Evolutionary conservation across 768 basidiomycete species (phyloP).

Genomic region (Gyrodon lividus): DNA sequence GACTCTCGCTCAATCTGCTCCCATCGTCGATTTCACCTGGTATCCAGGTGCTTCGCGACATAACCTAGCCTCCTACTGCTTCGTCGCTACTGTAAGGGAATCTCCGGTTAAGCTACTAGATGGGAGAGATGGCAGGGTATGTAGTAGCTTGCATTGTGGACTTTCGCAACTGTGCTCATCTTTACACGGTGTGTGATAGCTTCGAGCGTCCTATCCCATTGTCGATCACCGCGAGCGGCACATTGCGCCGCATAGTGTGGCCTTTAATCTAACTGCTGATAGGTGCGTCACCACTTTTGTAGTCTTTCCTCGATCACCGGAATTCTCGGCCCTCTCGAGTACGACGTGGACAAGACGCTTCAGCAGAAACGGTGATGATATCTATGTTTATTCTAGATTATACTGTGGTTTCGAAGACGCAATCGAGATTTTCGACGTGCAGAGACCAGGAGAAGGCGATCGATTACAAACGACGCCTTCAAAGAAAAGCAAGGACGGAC

Average conservation of each 20-base stretch:
- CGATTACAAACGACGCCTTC: conserved; percentile 70
- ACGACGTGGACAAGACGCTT: not conserved
- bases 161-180: not conserved
- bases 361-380: not conserved
- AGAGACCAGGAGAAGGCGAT: conserved; percentile 68
- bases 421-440: conserved; percentile 82
- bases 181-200: conserved; percentile 40
- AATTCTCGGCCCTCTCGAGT: not conserved
- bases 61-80: conserved; percentile 72
- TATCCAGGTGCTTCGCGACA: conserved; percentile 69
- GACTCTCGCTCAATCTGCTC: conserved; percentile 54
- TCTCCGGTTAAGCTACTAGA: conserved; percentile 85
- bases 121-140: conserved; percentile 70
- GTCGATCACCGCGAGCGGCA: conserved; percentile 93
- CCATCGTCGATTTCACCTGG: conserved; percentile 82
- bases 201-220: conserved; percentile 88
- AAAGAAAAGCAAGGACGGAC: conserved; percentile 77
- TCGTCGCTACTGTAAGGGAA: conserved; percentile 80
- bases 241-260: conserved; percentile 80
- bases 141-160: conserved; percentile 15
- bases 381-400: conserved; percentile 39
- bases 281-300: conserved; percentile 42
- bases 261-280: conserved; percentile 68
- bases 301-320: too few species aligned
- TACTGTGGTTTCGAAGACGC: conserved; percentile 88